Evolutionary conservation across 306 rosid genomes (phyloP), one percentile per base, ranked within the genome.

Genomic region (Calophaca sinica): DNA sequence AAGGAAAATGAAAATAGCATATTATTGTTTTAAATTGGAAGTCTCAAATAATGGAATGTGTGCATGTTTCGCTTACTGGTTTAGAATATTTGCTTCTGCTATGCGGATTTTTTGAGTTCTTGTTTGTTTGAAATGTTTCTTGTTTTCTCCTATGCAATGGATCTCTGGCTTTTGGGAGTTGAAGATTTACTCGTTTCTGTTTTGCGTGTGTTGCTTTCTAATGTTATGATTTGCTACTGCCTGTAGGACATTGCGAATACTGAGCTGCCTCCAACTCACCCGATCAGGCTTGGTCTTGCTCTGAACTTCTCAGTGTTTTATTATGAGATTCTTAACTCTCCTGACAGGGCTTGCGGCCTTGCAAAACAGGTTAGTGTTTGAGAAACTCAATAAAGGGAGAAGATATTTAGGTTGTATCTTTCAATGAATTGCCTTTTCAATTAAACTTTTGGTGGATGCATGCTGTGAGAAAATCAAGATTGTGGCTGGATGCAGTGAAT

Each of bases 241-340:
- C 32, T 77, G 73, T 82, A 96, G 99, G 99, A 96, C 53, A 96
- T 96, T 76, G 97, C 99, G 3, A 89, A 83, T 68, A 9, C 97
- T 4, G 99, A 96, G 53, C 80, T 96, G 76, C 90, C 98, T 48
- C 99, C 99, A 12, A 96, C 98, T n/a, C 99, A 92, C 46, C 99
- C 99, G 0, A 96, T 96, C 81, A 92, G 99, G 74, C 98, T 96
- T n/a, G 99, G 99, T 61, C 88, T 96, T 76, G 99, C 99, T 39
- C 88, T 96, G 83, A 96, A 96, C 80, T 92, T 96, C 83, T 96
- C 99, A 3, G 99, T 92, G 71, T 90, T 96, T 38, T 92, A 96
- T 81, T 96, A 92, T 11, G 99, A 96, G 93, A 96, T 92, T 83
- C 93, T 96, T 26, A 96, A 96, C 82, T 96, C 99, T 29, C 98